phyloP scores from a whole-genome alignment of 129 eudicot species.

The Pittosporum tobira region DNA sequence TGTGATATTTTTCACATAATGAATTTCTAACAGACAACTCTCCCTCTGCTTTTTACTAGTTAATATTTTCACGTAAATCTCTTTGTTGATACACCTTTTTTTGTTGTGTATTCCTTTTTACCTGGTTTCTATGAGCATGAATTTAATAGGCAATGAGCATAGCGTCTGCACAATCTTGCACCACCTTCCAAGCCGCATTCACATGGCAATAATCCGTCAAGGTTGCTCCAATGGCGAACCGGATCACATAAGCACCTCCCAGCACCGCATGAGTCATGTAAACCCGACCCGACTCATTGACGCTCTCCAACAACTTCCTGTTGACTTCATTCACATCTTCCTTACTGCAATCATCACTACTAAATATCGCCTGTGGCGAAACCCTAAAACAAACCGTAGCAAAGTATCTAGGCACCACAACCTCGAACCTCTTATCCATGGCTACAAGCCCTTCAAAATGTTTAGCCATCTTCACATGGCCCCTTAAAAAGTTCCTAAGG shows the following conservation, averaged over 20 bases:
- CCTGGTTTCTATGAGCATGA: no score
- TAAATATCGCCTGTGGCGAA: neutral
- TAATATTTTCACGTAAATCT: no score
- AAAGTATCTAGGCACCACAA: constrained; percentile 24
- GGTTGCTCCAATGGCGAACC: constrained; percentile 24
- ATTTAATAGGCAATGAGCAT: no score
- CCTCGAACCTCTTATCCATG: constrained; percentile 16
- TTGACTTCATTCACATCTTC: constrained; percentile 14
- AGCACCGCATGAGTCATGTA: constrained; percentile 32
- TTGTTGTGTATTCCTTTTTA: no score
- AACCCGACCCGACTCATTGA: constrained; percentile 19
- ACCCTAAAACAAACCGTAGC: constrained; percentile 23
- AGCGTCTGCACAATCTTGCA: constrained; percentile 18
- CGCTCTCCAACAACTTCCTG: constrained; percentile 14
- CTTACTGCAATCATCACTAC: neutral
- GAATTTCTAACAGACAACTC: no score
- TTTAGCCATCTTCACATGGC: constrained; percentile 18
- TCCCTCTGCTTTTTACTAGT: no score
- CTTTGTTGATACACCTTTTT: no score
- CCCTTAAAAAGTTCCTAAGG: constrained; percentile 5
- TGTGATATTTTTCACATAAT: no score
- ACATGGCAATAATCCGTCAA: constrained; percentile 23
- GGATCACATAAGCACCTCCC: constrained; percentile 19
- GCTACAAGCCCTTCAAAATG: constrained; percentile 14
- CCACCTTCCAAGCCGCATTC: constrained; percentile 24